Conservation (phyloP, 164 flowering plant genomes). For the Nelumbo lutea region DNA sequence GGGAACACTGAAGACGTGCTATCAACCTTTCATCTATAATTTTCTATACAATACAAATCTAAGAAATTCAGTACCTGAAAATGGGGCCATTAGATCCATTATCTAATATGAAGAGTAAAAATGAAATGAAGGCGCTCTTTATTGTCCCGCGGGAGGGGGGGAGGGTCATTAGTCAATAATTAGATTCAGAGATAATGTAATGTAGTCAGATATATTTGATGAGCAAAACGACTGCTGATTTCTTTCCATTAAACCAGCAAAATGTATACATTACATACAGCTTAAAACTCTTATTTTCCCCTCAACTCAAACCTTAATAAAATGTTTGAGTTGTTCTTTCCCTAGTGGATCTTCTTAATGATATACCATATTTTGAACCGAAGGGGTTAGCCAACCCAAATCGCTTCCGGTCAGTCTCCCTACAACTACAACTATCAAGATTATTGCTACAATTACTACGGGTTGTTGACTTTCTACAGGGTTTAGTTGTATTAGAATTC, state of each 20-base stretch:
- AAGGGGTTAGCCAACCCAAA: conserved; percentile 33
- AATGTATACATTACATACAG: conserved; percentile 23
- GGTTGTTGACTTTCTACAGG: conserved; percentile 34
- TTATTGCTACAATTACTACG: conserved; percentile 30
- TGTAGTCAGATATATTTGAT: too few species aligned
- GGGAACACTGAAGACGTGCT: too few species aligned
- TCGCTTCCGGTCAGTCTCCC: conserved; percentile 37
- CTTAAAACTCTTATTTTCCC: conserved; percentile 16
- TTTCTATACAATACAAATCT: too few species aligned
- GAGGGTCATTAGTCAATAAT: too few species aligned
- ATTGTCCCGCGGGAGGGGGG: too few species aligned
- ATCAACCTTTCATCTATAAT: too few species aligned
- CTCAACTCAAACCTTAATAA: conserved; percentile 11
- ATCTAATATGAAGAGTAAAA: too few species aligned
- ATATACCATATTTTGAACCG: conserved; percentile 29
- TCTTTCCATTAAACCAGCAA: conserved; percentile 9
- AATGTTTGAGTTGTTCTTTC: conserved; percentile 31
- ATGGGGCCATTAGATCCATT: too few species aligned
- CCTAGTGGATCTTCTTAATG: conserved; percentile 31
- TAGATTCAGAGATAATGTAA: too few species aligned
- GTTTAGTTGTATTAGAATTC: conserved; percentile 42
- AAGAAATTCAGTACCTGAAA: too few species aligned
- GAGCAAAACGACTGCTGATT: conserved; percentile 6
- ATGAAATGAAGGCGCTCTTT: too few species aligned
- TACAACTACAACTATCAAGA: conserved; percentile 19